phyloP scores from a whole-genome alignment of 805 yeast species.

The Ogataea methanolica region DNA sequence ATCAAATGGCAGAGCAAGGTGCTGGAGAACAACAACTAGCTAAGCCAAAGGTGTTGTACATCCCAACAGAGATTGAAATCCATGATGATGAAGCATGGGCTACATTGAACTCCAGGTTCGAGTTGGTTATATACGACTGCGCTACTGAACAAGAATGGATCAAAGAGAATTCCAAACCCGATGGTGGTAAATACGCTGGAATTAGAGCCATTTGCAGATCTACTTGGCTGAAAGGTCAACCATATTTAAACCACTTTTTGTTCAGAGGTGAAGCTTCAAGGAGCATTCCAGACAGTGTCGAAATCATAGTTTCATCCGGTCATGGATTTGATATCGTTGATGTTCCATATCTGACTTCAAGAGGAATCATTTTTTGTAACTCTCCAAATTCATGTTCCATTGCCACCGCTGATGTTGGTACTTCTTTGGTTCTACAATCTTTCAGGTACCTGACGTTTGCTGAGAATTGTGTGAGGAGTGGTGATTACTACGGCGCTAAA shows the following conservation, averaged over 20 bases:
- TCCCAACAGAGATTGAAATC: slow-evolving; percentile 34
- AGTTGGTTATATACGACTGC: slow-evolving; percentile 30
- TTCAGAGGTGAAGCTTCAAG: slow-evolving; percentile 32
- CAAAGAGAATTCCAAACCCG: slow-evolving; percentile 30
- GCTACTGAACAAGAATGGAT: slow-evolving; percentile 32
- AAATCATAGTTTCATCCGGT: slow-evolving; percentile 35
- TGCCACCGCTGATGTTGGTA: slow-evolving; percentile 38
- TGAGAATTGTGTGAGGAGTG: slow-evolving; percentile 34
- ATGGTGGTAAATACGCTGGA: slow-evolving; percentile 33
- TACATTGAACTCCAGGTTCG: slow-evolving; percentile 32
- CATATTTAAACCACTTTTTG: slow-evolving; percentile 33
- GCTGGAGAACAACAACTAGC: not conserved
- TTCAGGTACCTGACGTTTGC: slow-evolving; percentile 35
- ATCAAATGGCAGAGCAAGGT: not conserved
- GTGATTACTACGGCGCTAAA: slow-evolving; percentile 29
- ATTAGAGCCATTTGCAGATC: slow-evolving; percentile 36
- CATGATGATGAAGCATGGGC: slow-evolving; percentile 36
- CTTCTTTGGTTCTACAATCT: slow-evolving; percentile 28
- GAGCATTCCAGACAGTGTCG: slow-evolving; percentile 29
- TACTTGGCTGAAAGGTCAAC: slow-evolving; percentile 35
- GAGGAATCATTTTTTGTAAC: slow-evolving; percentile 33
- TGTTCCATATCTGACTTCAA: slow-evolving; percentile 30
- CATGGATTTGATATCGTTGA: slow-evolving; percentile 38
- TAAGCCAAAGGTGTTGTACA: slow-evolving; percentile 32
- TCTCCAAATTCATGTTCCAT: slow-evolving; percentile 35